These are phyloP conservation scores for Pseudonitzschia multistriata DNA, from an alignment of 108 stramenopile genomes.

Conservation along the genomic window DNA sequence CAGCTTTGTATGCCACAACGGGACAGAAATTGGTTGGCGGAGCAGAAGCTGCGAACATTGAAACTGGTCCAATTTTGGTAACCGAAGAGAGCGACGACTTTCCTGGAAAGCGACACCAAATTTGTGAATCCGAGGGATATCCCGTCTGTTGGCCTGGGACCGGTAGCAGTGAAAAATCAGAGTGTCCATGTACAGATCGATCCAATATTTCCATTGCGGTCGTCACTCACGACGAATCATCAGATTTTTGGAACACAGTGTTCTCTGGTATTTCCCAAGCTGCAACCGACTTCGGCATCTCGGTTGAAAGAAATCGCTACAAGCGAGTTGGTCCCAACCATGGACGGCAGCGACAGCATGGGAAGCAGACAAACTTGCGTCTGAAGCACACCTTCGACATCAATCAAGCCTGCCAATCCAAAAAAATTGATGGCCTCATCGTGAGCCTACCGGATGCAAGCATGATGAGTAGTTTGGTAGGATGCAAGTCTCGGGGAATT, in stretches of 20 bases:
- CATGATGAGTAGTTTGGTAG: neutral
- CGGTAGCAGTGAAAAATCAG: neutral
- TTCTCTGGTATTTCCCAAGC: neutral
- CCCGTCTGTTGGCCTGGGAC: slow-evolving; percentile 8
- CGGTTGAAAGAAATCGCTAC: slow-evolving; percentile 1
- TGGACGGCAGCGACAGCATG: neutral
- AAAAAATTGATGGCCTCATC: neutral
- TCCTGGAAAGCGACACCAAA: neutral
- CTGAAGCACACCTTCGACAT: slow-evolving; percentile 9
- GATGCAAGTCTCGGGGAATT: neutral
- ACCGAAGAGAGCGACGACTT: neutral
- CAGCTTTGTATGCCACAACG: slow-evolving; percentile 32
- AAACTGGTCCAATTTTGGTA: neutral
- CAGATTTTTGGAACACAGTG: neutral
- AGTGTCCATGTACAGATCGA: slow-evolving; percentile 2
- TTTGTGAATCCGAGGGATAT: slow-evolving; percentile 5
- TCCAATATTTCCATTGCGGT: slow-evolving; percentile 4
- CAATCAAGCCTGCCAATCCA: neutral
- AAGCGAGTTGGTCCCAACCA: neutral
- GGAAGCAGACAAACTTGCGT: neutral
- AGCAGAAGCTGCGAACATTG: neutral
- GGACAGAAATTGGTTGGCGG: neutral
- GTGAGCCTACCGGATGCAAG: slow-evolving; percentile 3
- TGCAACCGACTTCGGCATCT: neutral
- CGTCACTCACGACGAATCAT: slow-evolving; percentile 3